phyloP scores from a whole-genome alignment of 2,329 filamentous ascomycete species.

The Hypomyces perniciosus region DNA sequence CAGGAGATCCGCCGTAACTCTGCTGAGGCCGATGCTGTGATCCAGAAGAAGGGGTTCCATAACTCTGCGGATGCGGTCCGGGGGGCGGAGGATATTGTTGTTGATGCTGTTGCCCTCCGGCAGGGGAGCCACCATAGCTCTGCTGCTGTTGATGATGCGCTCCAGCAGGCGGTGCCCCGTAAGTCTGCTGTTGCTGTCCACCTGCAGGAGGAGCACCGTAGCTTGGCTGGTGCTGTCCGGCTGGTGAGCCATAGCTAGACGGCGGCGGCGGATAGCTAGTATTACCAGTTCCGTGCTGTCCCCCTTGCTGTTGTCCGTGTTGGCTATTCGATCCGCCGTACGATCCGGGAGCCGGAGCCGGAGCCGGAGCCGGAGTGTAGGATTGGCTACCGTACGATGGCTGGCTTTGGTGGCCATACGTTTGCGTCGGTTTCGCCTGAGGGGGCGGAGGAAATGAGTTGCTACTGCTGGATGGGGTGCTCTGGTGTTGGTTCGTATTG shows the following conservation, averaged over 20 bases:
- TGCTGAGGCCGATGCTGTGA: conserved; percentile 14
- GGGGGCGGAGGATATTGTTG: conserved; percentile 1
- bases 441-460: conserved; percentile 16
- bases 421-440: conserved; percentile 15
- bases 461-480: neutral
- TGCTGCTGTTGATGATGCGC: conserved; percentile 20
- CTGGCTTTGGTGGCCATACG: conserved; percentile 15
- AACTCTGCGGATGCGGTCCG: conserved; percentile 12
- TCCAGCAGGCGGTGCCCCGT: conserved; percentile 12
- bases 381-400: conserved; percentile 13
- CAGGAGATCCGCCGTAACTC: conserved; percentile 17
- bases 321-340: conserved; percentile 12
- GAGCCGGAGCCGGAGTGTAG: conserved; percentile 17
- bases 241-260: conserved; percentile 17
- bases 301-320: conserved; percentile 18
- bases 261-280: conserved; percentile 15
- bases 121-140: conserved; percentile 18
- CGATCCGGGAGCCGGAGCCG: conserved; percentile 8
- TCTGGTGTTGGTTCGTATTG: conserved; percentile 25
- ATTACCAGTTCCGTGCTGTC: conserved; percentile 18
- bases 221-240: conserved; percentile 16
- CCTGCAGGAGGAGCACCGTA: conserved; percentile 17
- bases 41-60: too few species aligned
- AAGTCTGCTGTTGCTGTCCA: conserved; percentile 7
- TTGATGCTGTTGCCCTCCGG: conserved; percentile 8